Evolutionary conservation across 495 filamentous ascomycete genomes (phyloP), one percentile per base, ranked within the genome.

Genomic region (Aspergillus hancockii): DNA sequence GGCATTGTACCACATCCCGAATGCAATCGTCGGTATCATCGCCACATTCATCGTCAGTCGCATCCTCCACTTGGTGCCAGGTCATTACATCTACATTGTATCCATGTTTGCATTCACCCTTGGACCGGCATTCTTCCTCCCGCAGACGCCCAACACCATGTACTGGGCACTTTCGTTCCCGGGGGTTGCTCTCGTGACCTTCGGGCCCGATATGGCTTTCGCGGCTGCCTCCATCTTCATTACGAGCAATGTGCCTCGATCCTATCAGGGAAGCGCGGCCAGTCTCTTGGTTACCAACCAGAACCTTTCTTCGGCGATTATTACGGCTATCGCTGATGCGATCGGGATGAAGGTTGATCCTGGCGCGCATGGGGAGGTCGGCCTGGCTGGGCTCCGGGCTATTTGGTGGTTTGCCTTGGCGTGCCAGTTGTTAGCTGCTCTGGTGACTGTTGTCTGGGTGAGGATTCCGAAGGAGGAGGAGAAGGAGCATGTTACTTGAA

Each of bases 331-430:
- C 0, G 75, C 73, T 0, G 79, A 79, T 63, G 72, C 75, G 1
- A 76, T 81, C 32, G 79, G 79, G 0, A 71, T 70, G 0, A 68
- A 68, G 19, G 72, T 82, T 0, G 77, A 78, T 43, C 50, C 51
- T 25, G 57, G 66, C 0, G 63, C 71, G 0, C 55, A 67, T 46
- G 76, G 79, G 0, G 67, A 75, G 50, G 67, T 80, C 50, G 77
- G 73, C 0, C 61, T 81, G n/a, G 47, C 70, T 38, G 79, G 79
- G 3, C 43, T 81, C 19, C 67, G 67, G 28, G 75, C 77, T 0
- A 74, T 78, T 18, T 81, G 79, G 80, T 82, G 79, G 78, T 79
- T 81, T 63, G 75, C 68, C 0, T 59, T 82, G 34, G 73, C 55
- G 0, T 66, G 64, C 6, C 66, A 76, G 50, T 30, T 79, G 28